phyloP scores from a whole-genome alignment of 768 basidiomycete genomes.

The Tricholoma saponaceum region DNA sequence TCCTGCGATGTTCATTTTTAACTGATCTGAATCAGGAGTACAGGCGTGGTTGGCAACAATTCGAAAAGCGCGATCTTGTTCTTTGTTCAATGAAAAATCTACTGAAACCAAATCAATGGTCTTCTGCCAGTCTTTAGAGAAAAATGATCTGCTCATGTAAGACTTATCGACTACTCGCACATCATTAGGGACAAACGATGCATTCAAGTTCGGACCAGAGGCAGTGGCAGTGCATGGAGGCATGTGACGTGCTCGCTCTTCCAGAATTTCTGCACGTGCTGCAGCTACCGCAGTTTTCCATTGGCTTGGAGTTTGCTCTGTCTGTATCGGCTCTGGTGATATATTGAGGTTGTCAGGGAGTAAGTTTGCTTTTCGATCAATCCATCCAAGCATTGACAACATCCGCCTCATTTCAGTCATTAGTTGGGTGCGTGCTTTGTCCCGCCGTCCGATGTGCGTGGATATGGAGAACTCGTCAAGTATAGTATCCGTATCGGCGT shows the following conservation, averaged over 20 bases:
- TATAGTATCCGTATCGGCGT: background rate
- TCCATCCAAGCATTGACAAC: background rate
- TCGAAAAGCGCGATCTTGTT: slow-evolving; percentile 26
- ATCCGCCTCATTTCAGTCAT: background rate
- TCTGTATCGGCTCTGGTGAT: too few species aligned
- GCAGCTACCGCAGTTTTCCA: too few species aligned
- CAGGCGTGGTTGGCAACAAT: slow-evolving; percentile 23
- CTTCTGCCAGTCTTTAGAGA: background rate
- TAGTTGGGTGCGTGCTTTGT: background rate
- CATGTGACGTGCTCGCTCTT: background rate
- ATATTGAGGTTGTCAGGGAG: background rate
- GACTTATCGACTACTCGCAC: background rate
- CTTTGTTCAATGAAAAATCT: slow-evolving; percentile 21
- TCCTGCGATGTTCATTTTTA: slow-evolving; percentile 28
- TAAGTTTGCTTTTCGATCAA: background rate
- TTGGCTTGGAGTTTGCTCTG: background rate
- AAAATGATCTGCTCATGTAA: background rate
- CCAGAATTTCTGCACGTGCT: background rate
- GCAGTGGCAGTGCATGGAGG: background rate
- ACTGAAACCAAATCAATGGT: background rate
- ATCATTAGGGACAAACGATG: background rate
- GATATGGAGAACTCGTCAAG: background rate
- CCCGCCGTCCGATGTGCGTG: background rate
- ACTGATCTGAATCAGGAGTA: slow-evolving; percentile 4
- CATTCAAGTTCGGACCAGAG: too few species aligned